Conservation (phyloP, 768 basidiomycete genomes). For the Heimioporus sp. region DNA sequence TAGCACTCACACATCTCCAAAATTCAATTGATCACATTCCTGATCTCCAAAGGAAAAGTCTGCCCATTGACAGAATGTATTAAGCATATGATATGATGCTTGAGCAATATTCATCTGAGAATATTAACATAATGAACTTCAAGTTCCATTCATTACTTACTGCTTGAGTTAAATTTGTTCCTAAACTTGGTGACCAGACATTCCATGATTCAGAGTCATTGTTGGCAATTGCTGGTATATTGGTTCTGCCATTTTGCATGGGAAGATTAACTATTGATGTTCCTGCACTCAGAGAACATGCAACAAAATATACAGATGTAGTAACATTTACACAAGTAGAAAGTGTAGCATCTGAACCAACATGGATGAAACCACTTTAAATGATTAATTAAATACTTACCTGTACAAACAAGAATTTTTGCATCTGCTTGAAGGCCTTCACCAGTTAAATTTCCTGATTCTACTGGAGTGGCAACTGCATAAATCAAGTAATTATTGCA, state of each 20-base stretch:
- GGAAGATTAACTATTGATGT: not conserved
- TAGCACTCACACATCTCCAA: constrained; percentile 1
- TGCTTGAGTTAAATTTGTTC: not conserved
- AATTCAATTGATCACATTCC: not conserved
- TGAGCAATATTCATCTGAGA: not conserved
- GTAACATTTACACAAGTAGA: not conserved
- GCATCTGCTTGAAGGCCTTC: not conserved
- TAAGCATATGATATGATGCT: not conserved
- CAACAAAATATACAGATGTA: not conserved
- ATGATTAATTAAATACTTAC: not conserved
- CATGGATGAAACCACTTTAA: not conserved
- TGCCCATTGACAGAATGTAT: not conserved
- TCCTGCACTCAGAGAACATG: constrained; percentile 4
- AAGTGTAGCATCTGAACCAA: no score
- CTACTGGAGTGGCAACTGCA: not conserved
- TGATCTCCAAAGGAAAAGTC: not conserved
- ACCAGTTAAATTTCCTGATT: not conserved
- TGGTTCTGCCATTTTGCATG: constrained; percentile 1
- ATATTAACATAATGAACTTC: no score
- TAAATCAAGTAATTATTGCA: not conserved
- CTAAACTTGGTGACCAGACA: constrained; percentile 4
- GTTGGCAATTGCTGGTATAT: no score
- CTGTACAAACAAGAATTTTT: not conserved
- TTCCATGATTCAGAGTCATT: not conserved
- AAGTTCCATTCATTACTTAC: no score